These are phyloP conservation scores for Litchi chinensis DNA, from an alignment of 345 rosid genomes.

Conservation along the genomic window DNA sequence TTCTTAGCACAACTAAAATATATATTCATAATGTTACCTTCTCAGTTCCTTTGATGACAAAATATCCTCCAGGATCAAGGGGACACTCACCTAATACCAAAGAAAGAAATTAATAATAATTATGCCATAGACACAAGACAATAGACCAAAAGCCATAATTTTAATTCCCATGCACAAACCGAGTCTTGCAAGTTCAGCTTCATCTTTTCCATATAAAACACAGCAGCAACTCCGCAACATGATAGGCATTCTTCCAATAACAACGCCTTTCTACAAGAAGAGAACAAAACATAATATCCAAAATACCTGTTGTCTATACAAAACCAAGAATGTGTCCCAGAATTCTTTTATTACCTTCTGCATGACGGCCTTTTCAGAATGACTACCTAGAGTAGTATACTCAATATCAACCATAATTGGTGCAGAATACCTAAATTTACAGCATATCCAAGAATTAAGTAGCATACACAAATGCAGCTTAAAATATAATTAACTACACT, in stretches of 20 bases:
- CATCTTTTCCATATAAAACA: slow-evolving; percentile 73
- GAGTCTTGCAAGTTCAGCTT: slow-evolving; percentile 86
- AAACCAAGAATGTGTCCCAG: not conserved
- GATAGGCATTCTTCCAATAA: slow-evolving; percentile 87
- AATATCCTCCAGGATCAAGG: slow-evolving; percentile 97
- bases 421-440: slow-evolving; percentile 70
- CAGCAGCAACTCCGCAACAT: slow-evolving; percentile 89
- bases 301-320: not conserved
- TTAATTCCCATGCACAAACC: slow-evolving; percentile 48
- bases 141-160: not conserved
- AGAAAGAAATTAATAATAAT: not conserved
- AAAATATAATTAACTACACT: not conserved
- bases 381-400: slow-evolving; percentile 59
- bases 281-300: slow-evolving; percentile 12
- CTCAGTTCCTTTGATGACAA: slow-evolving; percentile 84
- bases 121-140: not conserved
- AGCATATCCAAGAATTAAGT: slow-evolving; percentile 9
- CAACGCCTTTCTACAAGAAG: slow-evolving; percentile 56
- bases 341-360: slow-evolving; percentile 52
- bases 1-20: not conserved
- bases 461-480: not conserved
- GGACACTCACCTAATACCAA: slow-evolving; percentile 87
- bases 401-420: slow-evolving; percentile 79
- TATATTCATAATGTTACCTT: slow-evolving; percentile 51
- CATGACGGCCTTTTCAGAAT: slow-evolving; percentile 35